Conservation (phyloP, 2,329 filamentous ascomycete species). For the Sclerotinia minor region DNA sequence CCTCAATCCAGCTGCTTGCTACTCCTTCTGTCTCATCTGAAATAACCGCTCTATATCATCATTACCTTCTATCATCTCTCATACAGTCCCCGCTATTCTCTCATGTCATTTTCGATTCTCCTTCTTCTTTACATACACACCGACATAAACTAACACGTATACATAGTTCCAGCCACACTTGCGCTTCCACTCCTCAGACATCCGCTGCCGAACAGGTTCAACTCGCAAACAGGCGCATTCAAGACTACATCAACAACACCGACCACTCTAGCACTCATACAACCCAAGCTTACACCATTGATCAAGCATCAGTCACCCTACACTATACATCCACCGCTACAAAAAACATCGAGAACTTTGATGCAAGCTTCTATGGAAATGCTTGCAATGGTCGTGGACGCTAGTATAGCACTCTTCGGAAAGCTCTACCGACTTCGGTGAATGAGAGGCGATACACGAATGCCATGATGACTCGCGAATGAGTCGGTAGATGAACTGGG, state of each 20-base stretch:
- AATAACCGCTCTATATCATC: background rate
- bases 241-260: background rate
- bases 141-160: background rate
- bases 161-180: background rate
- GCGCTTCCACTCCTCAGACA: background rate
- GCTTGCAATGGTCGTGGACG: no score
- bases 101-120: no score
- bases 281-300: background rate
- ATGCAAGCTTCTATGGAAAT: background rate
- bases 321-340: background rate
- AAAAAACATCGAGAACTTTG: background rate
- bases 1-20: no score
- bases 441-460: no score
- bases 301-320: background rate
- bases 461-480: no score
- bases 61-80: background rate
- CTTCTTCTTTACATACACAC: background rate
- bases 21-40: no score
- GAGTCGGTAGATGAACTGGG: no score
- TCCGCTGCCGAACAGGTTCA: background rate
- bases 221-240: background rate
- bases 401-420: background rate
- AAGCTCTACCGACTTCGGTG: no score
- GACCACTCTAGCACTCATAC: background rate
- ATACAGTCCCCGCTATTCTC: no score